These are phyloP conservation scores for Gentiana straminea DNA, from an alignment of 257 asterid species.

Conservation along the genomic window DNA sequence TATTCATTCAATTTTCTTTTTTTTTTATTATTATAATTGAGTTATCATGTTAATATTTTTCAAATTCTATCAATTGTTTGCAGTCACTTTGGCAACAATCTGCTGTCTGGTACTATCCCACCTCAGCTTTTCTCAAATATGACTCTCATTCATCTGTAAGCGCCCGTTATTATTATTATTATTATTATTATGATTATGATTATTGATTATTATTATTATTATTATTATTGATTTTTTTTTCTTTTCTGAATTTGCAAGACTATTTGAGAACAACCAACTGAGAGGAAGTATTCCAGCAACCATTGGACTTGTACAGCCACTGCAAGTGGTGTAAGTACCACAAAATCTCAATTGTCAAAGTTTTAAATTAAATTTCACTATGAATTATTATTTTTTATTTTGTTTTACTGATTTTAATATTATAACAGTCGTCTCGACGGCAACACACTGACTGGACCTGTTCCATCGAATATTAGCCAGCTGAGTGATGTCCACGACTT, in stretches of 20 bases:
- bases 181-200: neutral
- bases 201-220: neutral
- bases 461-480: constrained; percentile 40
- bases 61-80: constrained; percentile 6
- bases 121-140: constrained; percentile 46
- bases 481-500: constrained; percentile 48
- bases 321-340: constrained; percentile 78
- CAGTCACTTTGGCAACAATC: constrained; percentile 85
- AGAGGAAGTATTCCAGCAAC: constrained; percentile 63
- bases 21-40: neutral
- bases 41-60: neutral
- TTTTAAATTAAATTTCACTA: constrained; percentile 14
- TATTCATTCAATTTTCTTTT: neutral
- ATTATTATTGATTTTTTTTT: neutral
- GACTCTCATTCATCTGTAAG: constrained; percentile 80
- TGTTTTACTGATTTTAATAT: neutral
- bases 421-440: constrained; percentile 19
- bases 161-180: neutral
- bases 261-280: constrained; percentile 55
- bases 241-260: constrained; percentile 34
- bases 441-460: constrained; percentile 17
- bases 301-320: constrained; percentile 39
- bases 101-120: constrained; percentile 67
- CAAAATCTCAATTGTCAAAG: constrained; percentile 9
- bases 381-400: neutral